Percentiles rank a stretch among this genome's conserved stretches.
phyloP scores from a whole-genome alignment of 2,329 filamentous ascomycete genomes.

The Davidsoniella eucalypti region DNA sequence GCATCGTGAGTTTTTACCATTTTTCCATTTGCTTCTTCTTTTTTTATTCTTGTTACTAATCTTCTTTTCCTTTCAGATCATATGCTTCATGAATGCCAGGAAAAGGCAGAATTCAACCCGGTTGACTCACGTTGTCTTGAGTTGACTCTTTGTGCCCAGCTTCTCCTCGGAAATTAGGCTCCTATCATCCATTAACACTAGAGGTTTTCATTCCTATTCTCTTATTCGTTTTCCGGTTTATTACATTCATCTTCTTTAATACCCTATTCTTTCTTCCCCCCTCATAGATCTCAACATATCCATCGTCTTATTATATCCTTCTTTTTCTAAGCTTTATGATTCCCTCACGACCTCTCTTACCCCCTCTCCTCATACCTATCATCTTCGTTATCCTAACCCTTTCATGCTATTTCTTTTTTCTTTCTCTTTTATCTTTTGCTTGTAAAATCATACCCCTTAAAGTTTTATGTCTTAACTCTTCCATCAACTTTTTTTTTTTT shows the following conservation, averaged over 20 bases:
- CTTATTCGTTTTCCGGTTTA: not conserved
- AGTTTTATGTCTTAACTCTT: too few relatives aligned
- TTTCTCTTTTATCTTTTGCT: not conserved
- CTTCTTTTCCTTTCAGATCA: slow-evolving; percentile 14
- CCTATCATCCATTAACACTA: not conserved
- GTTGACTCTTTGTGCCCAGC: slow-evolving; percentile 32
- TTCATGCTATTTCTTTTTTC: not conserved
- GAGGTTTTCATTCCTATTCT: not conserved
- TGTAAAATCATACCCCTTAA: too few relatives aligned
- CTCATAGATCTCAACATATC: too few relatives aligned
- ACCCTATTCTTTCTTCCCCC: not conserved
- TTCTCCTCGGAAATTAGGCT: slow-evolving; percentile 21
- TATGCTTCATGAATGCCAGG: slow-evolving; percentile 27
- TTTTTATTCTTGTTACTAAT: slow-evolving; percentile 1
- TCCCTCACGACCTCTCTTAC: not conserved
- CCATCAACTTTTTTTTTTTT: too few relatives aligned
- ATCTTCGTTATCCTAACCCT: not conserved
- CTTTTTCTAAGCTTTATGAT: too few relatives aligned
- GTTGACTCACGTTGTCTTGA: slow-evolving; percentile 34
- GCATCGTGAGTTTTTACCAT: slow-evolving; percentile 31
- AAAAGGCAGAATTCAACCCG: slow-evolving; percentile 34
- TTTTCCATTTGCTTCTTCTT: not conserved
- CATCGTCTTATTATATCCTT: too few relatives aligned
- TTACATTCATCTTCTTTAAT: not conserved
- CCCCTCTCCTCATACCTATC: not conserved